phyloP scores from a whole-genome alignment of 2,329 filamentous ascomycete genomes.

The Verticillium alfalfae region DNA sequence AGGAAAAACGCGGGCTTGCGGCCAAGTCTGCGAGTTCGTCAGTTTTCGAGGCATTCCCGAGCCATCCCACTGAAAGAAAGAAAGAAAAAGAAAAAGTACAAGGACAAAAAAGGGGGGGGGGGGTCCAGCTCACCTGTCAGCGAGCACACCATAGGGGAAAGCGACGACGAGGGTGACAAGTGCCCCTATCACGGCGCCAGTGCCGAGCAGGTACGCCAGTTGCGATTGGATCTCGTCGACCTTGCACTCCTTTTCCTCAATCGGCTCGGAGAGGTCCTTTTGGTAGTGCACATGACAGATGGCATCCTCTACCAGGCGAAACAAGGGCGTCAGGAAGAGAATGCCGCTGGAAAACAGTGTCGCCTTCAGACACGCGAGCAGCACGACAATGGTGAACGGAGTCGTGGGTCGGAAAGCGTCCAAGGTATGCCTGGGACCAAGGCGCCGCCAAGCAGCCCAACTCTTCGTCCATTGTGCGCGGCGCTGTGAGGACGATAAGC shows the following conservation, averaged over 20 bases:
- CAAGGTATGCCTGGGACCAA: not conserved
- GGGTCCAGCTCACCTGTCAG: constrained; percentile 24
- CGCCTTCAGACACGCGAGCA: constrained; percentile 29
- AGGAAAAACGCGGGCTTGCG: constrained; percentile 34
- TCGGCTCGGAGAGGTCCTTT: constrained; percentile 22
- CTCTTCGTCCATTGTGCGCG: not conserved
- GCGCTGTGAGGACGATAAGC: not conserved
- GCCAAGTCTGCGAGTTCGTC: constrained; percentile 21
- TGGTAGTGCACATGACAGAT: constrained; percentile 30
- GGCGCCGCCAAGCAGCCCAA: not conserved
- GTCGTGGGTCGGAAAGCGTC: constrained; percentile 3
- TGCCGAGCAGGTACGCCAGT: constrained; percentile 32
- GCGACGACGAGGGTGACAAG: constrained; percentile 31
- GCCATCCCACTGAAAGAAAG: too few relatives aligned
- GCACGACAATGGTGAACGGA: constrained; percentile 24
- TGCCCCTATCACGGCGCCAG: constrained; percentile 23
- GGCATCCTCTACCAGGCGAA: constrained; percentile 32
- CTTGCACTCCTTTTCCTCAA: constrained; percentile 38
- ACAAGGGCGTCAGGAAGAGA: constrained; percentile 29
- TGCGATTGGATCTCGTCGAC: constrained; percentile 31
- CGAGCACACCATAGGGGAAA: constrained; percentile 37
- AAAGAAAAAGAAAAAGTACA: too few relatives aligned
- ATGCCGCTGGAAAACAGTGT: constrained; percentile 24
- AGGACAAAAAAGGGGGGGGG: too few relatives aligned
- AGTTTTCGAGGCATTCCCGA: not conserved